Base-by-base conservation (phyloP, 805 yeast genomes). In the Alloascoidea hylecoeti region DNA sequence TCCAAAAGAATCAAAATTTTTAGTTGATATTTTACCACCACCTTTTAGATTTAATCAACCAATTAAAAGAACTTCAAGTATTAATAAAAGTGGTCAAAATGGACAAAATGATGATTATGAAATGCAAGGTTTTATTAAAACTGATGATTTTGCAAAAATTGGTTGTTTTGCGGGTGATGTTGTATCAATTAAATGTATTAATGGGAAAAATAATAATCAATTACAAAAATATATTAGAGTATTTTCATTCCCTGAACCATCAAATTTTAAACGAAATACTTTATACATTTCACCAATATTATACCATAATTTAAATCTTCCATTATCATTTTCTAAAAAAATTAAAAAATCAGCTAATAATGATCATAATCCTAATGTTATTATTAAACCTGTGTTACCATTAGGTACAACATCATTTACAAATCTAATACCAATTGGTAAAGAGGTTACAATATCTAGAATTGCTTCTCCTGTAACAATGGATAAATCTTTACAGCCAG, bases 81-180 rank as follows among this genome's bases (percentile, higher is more conserved):
- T n/a, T n/a, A n/a, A n/a, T n/a, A n/a, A n/a, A n/a, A n/a, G n/a
- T n/a, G n/a, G n/a, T n/a, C n/a, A n/a, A n/a, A n/a, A n/a, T 3
- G 39, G 45, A 4, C 34, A 37, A 4, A 33, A 38, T 2, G 75
- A 66, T 19, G 81, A 75, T 43, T 56, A 58, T 14, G 69, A 66
- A 39, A 44, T 63, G n/a, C 49, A 60, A 18, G 74, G 57, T 0
- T 68, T 62, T 40, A 53, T 76, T 9, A 63, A 66, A 34, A 59
- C 74, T 1, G 51, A 56, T 6, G 76, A 69, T 34, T 57, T 84
- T 17, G 63, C 72, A 15, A 64, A 61, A 16, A 57, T 80, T 17
- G 81, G 84, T 0, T 62, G 72, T 16, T 72, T 79, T 43, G 73
- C 78, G 40, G 94, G 94, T 3, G 92, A 81, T 49, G 53, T 68